Percentiles rank a stretch among this genome's conserved stretches.
Evolutionary conservation across 2,329 filamentous ascomycete genomes (phyloP).

Genomic region (Colletotrichum sp.): DNA sequence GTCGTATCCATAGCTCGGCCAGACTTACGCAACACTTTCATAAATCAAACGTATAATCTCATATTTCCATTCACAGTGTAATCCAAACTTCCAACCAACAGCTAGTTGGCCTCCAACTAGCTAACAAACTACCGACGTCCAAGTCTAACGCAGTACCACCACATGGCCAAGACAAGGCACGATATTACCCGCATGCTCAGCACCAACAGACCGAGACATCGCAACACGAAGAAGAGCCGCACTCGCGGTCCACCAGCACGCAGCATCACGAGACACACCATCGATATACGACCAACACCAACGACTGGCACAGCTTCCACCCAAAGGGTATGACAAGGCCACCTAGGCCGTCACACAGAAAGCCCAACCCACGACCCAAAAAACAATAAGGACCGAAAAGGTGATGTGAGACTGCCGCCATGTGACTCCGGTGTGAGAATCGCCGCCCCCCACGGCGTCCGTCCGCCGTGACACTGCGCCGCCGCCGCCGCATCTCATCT

Average conservation of each 20-base stretch:
- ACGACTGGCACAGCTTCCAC: not conserved
- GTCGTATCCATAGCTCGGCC: not conserved
- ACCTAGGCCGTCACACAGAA: not conserved
- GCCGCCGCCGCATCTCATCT: not conserved
- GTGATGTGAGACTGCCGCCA: not conserved
- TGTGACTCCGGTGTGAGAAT: not conserved
- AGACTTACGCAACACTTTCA: not conserved
- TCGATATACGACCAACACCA: not conserved
- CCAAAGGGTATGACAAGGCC: not conserved
- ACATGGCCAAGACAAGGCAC: not conserved
- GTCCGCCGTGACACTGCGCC: not conserved
- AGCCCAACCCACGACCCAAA: not conserved
- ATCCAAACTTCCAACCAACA: not conserved
- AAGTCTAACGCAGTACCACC: not conserved
- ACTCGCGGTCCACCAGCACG: not conserved
- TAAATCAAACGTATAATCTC: not conserved
- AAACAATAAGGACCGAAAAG: not conserved
- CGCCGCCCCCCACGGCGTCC: not conserved
- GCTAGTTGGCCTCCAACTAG: not conserved
- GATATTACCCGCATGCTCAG: not conserved
- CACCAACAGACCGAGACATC: not conserved
- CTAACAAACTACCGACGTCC: not conserved
- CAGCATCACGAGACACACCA: not conserved
- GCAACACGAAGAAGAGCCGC: not conserved
- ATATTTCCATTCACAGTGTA: not conserved